phyloP scores from a whole-genome alignment of 495 filamentous ascomycete genomes.

The Penicillium daleae region DNA sequence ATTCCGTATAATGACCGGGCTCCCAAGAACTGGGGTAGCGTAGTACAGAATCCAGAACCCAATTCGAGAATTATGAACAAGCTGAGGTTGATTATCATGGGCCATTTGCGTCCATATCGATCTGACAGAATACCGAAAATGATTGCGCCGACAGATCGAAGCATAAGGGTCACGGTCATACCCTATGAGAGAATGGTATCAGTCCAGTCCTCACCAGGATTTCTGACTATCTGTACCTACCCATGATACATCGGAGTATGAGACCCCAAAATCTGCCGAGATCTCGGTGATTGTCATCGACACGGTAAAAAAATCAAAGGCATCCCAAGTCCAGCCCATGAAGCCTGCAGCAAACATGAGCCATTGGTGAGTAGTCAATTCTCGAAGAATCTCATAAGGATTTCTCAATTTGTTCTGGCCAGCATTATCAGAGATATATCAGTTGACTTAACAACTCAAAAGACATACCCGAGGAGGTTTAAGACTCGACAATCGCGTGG shows the following conservation, averaged over 20 bases:
- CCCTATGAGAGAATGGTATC: slow-evolving; percentile 44
- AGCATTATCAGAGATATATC: not conserved
- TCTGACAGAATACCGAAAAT: slow-evolving; percentile 71
- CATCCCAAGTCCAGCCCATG: slow-evolving; percentile 46
- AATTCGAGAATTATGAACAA: slow-evolving; percentile 75
- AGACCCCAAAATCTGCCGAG: slow-evolving; percentile 34
- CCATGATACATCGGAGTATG: slow-evolving; percentile 43
- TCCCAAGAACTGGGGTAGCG: slow-evolving; percentile 68
- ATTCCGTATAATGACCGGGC: slow-evolving; percentile 74
- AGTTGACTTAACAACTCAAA: not conserved
- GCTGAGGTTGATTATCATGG: slow-evolving; percentile 72
- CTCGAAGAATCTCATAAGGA: slow-evolving; percentile 31
- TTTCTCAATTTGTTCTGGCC: slow-evolving; percentile 29
- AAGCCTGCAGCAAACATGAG: slow-evolving; percentile 41
- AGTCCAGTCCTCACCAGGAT: not conserved
- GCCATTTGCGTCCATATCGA: slow-evolving; percentile 80
- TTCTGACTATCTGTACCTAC: slow-evolving; percentile 9
- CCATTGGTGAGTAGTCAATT: slow-evolving; percentile 46
- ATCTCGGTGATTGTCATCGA: slow-evolving; percentile 43
- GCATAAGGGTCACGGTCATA: slow-evolving; percentile 78
- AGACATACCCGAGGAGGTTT: slow-evolving; percentile 31
- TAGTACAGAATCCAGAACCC: slow-evolving; percentile 72
- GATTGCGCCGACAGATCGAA: slow-evolving; percentile 69
- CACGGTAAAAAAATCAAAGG: slow-evolving; percentile 48
- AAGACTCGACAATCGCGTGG: slow-evolving; percentile 36